Evolutionary conservation across 176 grass and related monocot genomes (phyloP), one percentile per base, ranked within the genome.

Genomic region (Phoenix dactylifera): DNA sequence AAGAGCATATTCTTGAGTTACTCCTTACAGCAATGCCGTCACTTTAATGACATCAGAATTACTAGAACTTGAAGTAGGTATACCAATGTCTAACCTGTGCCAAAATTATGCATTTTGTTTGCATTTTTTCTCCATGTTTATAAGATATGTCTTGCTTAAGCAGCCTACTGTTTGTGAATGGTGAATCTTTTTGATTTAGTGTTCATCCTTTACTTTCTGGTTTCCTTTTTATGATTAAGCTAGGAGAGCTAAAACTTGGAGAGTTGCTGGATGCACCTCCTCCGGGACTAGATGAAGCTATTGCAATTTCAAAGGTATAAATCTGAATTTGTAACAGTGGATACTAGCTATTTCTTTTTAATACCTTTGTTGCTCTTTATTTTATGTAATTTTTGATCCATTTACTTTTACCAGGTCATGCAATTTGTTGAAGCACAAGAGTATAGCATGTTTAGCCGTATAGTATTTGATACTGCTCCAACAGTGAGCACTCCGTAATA

Each of bases 401-500:
- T 89, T 39, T 74, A 44, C 35, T 50, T 22, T 49, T 67, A 22
- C 69, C 73, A 92, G 84, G 87, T 98, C 69, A 89, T 98, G 68
- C 84, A 98, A 92, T 98, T 98, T 76, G 81, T 98, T 3, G 87
- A 92, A 80, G 82, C 81, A 76, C 75, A 83, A 5, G 84, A 98
- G 54, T 89, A 88, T 51, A 86, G 60, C 58, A 92, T 92, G 87
- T 98, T 98, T 74, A 98, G 81, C 63, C 87, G 87, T 63, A 92
- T 98, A 61, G 73, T 98, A 67, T 92, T 98, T 70, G 93, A 98
- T 73, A 98, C 93, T 55, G 87, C 87, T 23, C 93, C 93, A 51
- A 98, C 84, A 51, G 93, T 98, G 83, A 76, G 75, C 51, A 51
- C 6, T 25, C 5, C 72, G 54, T 66, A 26, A 73, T 35, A 44